Evolutionary conservation across 768 basidiomycete genomes (phyloP).

Genomic region (Tricholoma hemisulphureum): DNA sequence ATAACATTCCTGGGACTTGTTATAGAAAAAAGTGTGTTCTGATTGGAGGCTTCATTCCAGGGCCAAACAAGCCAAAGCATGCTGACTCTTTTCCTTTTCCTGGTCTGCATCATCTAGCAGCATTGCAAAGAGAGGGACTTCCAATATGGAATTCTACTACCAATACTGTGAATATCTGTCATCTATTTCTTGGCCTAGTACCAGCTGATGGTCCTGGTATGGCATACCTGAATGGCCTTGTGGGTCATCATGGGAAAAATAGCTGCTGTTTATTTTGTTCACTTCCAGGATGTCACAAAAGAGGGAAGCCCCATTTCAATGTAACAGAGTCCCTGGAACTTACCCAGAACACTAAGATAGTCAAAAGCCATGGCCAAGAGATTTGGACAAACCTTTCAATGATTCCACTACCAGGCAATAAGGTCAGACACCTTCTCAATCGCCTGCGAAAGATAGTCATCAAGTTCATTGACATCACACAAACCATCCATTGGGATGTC

Average conservation of each 20-base stretch:
- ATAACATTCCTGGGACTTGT: not conserved
- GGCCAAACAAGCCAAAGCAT: not conserved
- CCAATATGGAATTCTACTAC: not conserved
- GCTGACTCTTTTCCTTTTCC: not conserved
- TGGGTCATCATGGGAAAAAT: not conserved
- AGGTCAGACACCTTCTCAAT: too few relatives aligned
- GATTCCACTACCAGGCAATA: too few relatives aligned
- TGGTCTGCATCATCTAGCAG: not conserved
- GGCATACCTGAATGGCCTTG: not conserved
- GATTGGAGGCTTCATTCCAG: not conserved
- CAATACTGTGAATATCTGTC: not conserved
- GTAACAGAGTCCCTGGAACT: too few relatives aligned
- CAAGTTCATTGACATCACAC: too few relatives aligned
- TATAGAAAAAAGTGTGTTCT: not conserved
- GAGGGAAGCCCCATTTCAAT: not conserved
- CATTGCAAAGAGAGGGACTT: not conserved
- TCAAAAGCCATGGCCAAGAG: too few relatives aligned
- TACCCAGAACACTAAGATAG: too few relatives aligned
- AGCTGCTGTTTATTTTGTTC: not conserved
- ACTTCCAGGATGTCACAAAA: not conserved
- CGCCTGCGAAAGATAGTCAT: too few relatives aligned
- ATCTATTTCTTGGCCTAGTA: not conserved
- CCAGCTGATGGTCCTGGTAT: not conserved
- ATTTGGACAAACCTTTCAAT: too few relatives aligned
- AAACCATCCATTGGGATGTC: too few relatives aligned